Percentiles rank a stretch among this genome's conserved stretches.
phyloP scores from a whole-genome alignment of 805 yeast species.

The Torulaspora gathmanii region DNA sequence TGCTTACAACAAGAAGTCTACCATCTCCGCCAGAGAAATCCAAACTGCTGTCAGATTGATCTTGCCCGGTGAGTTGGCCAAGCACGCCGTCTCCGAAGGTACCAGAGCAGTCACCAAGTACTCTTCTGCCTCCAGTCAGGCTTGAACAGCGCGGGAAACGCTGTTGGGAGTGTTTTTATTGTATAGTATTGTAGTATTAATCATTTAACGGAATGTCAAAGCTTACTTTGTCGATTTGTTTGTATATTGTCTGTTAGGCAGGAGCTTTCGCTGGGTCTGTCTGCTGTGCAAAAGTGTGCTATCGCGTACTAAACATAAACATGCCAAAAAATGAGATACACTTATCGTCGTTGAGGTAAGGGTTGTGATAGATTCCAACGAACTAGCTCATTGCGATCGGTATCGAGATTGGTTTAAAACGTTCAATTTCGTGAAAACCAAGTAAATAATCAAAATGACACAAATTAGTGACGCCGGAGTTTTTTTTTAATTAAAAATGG shows the following conservation, averaged over 20 bases:
- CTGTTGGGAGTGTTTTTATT: slow-evolving; percentile 2
- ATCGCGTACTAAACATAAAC: neutral
- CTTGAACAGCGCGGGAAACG: slow-evolving; percentile 26
- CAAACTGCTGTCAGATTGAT: slow-evolving; percentile 98
- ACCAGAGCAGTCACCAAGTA: slow-evolving; percentile 96
- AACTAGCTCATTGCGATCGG: too few species aligned
- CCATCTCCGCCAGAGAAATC: slow-evolving; percentile 96
- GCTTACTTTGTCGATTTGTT: too few species aligned
- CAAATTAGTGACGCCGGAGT: too few species aligned
- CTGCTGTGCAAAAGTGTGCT: neutral
- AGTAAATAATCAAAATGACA: too few species aligned
- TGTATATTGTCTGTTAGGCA: too few species aligned
- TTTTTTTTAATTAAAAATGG: too few species aligned
- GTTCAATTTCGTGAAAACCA: too few species aligned
- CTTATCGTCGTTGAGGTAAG: too few species aligned
- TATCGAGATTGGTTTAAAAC: too few species aligned
- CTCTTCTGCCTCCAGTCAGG: slow-evolving; percentile 58
- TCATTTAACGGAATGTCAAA: neutral
- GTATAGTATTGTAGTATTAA: slow-evolving; percentile 14
- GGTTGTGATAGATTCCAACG: too few species aligned
- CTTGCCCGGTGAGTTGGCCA: slow-evolving; percentile 97
- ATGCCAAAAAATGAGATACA: too few species aligned
- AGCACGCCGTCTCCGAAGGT: slow-evolving; percentile 98
- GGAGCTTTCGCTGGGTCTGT: too few species aligned
- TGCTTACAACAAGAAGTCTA: slow-evolving; percentile 97